phyloP scores from a whole-genome alignment of 2,329 filamentous ascomycete species.

The Aspergillus sojae region DNA sequence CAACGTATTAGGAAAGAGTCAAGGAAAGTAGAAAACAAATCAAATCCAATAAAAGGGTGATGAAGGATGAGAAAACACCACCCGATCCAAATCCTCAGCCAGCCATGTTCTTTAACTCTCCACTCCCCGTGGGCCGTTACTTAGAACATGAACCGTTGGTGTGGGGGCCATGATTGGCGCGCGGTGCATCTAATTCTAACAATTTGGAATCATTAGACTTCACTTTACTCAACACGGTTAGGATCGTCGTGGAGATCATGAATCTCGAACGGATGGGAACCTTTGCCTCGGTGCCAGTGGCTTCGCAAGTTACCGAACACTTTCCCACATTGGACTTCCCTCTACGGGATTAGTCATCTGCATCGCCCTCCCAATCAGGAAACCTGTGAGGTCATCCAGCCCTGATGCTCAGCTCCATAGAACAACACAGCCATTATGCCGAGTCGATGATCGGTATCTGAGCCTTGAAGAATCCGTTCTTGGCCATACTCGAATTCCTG shows the following conservation, averaged over 20 bases:
- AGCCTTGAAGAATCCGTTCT: background rate
- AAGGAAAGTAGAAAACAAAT: background rate
- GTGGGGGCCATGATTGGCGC: conserved; percentile 27
- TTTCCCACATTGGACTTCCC: background rate
- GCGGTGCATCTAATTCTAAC: conserved; percentile 16
- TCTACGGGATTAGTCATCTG: background rate
- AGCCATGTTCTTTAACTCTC: conserved; percentile 15
- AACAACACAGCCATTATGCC: background rate
- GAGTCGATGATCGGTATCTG: background rate
- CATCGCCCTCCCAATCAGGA: background rate
- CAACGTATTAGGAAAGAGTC: background rate
- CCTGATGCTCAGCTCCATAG: background rate
- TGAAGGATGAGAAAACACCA: background rate
- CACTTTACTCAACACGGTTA: conserved; percentile 15
- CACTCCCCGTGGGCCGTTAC: conserved; percentile 26
- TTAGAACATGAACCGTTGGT: conserved; percentile 20
- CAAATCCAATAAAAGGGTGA: background rate
- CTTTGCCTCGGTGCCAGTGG: conserved; percentile 10
- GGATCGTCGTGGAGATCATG: conserved; percentile 22
- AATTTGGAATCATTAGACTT: conserved; percentile 30
- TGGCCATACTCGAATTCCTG: background rate
- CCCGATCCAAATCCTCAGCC: background rate
- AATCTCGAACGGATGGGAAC: conserved; percentile 12
- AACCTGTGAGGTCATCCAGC: background rate
- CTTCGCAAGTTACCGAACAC: conserved; percentile 1